phyloP scores from a whole-genome alignment of 129 eudicot species.

The Ambrosia trifida region DNA sequence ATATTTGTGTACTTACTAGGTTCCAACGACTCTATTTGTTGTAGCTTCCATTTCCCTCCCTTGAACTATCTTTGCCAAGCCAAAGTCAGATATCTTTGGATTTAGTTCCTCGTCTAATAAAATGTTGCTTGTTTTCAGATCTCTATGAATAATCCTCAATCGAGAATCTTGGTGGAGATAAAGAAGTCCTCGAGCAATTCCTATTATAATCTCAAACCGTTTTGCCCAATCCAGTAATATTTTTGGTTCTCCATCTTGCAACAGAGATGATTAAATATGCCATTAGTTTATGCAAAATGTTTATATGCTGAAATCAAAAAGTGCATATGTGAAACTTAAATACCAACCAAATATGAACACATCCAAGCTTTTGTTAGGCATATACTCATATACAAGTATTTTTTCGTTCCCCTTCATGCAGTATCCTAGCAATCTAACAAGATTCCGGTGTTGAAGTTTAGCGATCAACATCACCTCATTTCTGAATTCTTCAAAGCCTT shows the following conservation, averaged over 20 bases:
- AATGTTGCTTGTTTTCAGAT: conserved; percentile 45
- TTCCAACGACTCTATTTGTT: conserved; percentile 43
- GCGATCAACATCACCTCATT: conserved; percentile 48
- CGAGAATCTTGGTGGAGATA: conserved; percentile 56
- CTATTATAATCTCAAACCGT: conserved; percentile 42
- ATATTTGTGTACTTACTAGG: conserved; percentile 24
- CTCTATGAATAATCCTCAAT: conserved; percentile 39
- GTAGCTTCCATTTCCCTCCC: conserved; percentile 43
- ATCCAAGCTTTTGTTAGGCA: conserved; percentile 15
- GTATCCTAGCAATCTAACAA: conserved; percentile 53
- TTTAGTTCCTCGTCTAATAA: conserved; percentile 42
- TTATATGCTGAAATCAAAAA: not conserved
- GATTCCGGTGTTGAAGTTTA: conserved; percentile 56
- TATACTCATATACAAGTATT: conserved; percentile 47
- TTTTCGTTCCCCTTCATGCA: conserved; percentile 46
- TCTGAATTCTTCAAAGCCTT: conserved; percentile 47
- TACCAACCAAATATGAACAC: not conserved
- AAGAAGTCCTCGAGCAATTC: conserved; percentile 50
- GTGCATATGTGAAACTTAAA: not conserved
- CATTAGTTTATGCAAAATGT: not conserved
- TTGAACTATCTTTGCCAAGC: conserved; percentile 51
- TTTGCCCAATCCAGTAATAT: conserved; percentile 30
- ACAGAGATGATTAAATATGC: not conserved
- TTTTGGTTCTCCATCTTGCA: conserved; percentile 30
- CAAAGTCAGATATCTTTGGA: conserved; percentile 52